These are phyloP conservation scores for Yamadazyma conglobata DNA, from an alignment of 1,139 yeast species.

Conservation along the genomic window DNA sequence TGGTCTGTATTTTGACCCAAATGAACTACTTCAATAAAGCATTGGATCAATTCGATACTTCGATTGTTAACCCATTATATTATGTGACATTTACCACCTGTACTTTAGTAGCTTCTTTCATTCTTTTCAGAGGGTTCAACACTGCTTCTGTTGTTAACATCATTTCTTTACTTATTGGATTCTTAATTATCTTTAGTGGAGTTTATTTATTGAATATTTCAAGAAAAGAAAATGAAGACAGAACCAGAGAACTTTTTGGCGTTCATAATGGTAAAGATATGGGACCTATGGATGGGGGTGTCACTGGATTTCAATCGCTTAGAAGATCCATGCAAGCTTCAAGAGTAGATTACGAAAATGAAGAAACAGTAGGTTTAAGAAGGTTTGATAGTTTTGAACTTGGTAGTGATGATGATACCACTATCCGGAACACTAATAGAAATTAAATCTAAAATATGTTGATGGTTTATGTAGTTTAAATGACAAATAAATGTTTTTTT, in stretches of 20 bases:
- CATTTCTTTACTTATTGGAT: slow-evolving; percentile 83
- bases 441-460: slow-evolving; percentile 1
- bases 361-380: slow-evolving; percentile 57
- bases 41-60: slow-evolving; percentile 87
- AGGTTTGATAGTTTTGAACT: slow-evolving; percentile 62
- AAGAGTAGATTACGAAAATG: slow-evolving; percentile 47
- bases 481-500: too few relatives aligned
- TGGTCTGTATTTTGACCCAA: slow-evolving; percentile 79
- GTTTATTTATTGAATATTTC: slow-evolving; percentile 80
- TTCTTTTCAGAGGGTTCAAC: slow-evolving; percentile 83
- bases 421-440: slow-evolving; percentile 12
- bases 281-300: slow-evolving; percentile 80
- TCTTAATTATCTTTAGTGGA: slow-evolving; percentile 82
- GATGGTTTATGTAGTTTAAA: slow-evolving; percentile 2
- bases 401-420: slow-evolving; percentile 38
- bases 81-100: slow-evolving; percentile 91
- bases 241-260: slow-evolving; percentile 56
- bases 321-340: slow-evolving; percentile 66
- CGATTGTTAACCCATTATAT: slow-evolving; percentile 86
- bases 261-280: slow-evolving; percentile 53
- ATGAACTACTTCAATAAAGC: slow-evolving; percentile 95
- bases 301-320: slow-evolving; percentile 65
- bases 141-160: slow-evolving; percentile 78
- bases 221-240: slow-evolving; percentile 59
- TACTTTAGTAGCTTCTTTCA: slow-evolving; percentile 81